Conservation (phyloP, 768 basidiomycete genomes). For the Mycena leptocephala region DNA sequence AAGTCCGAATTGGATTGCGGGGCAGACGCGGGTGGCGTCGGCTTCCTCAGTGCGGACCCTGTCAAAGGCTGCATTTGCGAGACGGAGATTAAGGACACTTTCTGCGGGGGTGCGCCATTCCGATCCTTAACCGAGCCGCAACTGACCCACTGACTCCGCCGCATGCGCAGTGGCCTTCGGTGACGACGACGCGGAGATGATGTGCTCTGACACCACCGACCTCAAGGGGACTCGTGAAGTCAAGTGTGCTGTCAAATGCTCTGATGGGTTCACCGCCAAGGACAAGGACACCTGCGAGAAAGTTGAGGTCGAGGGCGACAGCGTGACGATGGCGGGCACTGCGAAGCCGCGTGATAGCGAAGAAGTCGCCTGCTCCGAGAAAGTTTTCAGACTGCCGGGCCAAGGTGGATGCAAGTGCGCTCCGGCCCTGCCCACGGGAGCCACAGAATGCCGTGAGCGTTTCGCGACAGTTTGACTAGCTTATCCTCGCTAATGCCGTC, state of each 20-base stretch:
- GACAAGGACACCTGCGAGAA: not conserved
- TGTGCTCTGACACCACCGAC: conserved; percentile 4
- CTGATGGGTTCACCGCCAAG: not conserved
- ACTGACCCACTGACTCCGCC: too few species aligned
- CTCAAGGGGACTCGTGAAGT: not conserved
- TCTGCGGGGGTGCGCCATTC: not conserved
- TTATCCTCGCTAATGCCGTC: not conserved
- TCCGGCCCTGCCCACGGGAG: not conserved
- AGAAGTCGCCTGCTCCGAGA: not conserved
- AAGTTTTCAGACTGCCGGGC: not conserved
- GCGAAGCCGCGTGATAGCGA: not conserved
- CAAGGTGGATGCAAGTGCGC: conserved; percentile 15
- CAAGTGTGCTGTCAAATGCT: conserved; percentile 9
- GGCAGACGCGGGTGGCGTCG: not conserved
- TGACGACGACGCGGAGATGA: conserved; percentile 15
- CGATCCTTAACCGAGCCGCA: too few species aligned
- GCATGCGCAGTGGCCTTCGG: too few species aligned
- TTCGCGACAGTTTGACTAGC: not conserved
- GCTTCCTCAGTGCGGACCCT: conserved; percentile 5
- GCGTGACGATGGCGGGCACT: not conserved
- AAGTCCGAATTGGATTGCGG: not conserved
- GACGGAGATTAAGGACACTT: not conserved
- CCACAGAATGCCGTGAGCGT: not conserved
- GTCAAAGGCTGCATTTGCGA: not conserved
- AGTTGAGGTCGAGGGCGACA: not conserved